phyloP scores from a whole-genome alignment of 257 asterid species.

The Ehretia macrophylla region DNA sequence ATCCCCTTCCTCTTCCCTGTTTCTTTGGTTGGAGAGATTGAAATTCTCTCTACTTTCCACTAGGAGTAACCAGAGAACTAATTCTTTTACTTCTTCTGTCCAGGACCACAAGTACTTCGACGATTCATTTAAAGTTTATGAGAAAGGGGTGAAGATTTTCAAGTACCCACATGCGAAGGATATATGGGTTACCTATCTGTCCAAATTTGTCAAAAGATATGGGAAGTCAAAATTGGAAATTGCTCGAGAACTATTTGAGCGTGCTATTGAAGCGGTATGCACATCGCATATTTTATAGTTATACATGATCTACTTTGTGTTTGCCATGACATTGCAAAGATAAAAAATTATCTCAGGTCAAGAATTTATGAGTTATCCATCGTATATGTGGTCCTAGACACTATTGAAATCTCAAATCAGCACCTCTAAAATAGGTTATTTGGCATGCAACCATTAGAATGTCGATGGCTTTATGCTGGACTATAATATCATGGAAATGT shows the following conservation, averaged over 20 bases:
- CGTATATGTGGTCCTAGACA: too few relatives aligned
- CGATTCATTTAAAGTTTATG: conserved; percentile 92
- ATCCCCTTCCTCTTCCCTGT: neutral
- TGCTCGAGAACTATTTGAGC: conserved; percentile 89
- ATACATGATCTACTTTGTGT: conserved; percentile 2
- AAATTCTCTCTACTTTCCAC: too few relatives aligned
- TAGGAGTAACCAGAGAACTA: conserved; percentile 5
- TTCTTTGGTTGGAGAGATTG: conserved; percentile 3
- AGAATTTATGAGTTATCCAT: too few relatives aligned
- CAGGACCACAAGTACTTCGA: conserved; percentile 89
- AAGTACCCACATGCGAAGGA: conserved; percentile 95
- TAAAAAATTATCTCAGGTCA: too few relatives aligned
- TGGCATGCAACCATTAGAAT: too few relatives aligned
- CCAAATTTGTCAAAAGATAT: conserved; percentile 88
- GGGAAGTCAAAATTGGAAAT: conserved; percentile 90
- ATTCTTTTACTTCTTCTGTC: conserved; percentile 17
- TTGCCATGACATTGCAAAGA: too few relatives aligned
- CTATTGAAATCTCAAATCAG: too few relatives aligned
- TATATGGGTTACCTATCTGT: conserved; percentile 88
- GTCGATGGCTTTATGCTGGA: too few relatives aligned
- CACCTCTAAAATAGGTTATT: too few relatives aligned
- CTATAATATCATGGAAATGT: too few relatives aligned
- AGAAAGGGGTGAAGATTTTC: conserved; percentile 93
- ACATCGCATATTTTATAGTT: neutral
- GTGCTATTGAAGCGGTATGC: conserved; percentile 88